Conservation (phyloP, 371 early-diverging fungal genomes). For the Mucor piriformis region DNA sequence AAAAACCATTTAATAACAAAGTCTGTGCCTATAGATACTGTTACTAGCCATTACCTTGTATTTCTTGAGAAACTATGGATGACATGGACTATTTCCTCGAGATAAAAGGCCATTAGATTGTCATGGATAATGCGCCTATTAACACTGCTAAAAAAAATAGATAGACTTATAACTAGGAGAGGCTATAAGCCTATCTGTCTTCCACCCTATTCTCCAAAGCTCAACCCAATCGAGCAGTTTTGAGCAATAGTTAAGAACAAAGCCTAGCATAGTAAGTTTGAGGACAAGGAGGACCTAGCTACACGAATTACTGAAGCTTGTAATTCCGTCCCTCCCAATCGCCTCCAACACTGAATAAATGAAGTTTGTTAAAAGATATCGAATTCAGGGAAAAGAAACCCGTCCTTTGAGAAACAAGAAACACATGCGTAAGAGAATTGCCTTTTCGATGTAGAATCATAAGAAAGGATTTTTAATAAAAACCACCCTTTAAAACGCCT, state of each 20-base stretch:
- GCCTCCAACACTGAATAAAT: too few relatives aligned
- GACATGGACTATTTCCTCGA: conserved; percentile 19
- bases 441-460: too few relatives aligned
- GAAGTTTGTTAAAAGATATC: too few relatives aligned
- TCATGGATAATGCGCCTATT: conserved; percentile 22
- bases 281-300: conserved; percentile 11
- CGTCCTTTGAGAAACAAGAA: too few relatives aligned
- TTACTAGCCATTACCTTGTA: conserved; percentile 20
- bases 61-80: conserved; percentile 28
- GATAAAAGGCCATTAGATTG: conserved; percentile 27
- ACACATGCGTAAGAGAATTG: too few relatives aligned
- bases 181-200: conserved; percentile 18
- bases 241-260: conserved; percentile 23
- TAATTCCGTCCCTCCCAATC: conserved; percentile 20
- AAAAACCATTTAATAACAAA: conserved; percentile 10
- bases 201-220: conserved; percentile 13
- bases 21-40: conserved; percentile 12
- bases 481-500: too few relatives aligned
- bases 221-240: conserved; percentile 19
- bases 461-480: too few relatives aligned
- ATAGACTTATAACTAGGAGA: conserved; percentile 20
- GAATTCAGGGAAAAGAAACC: too few relatives aligned
- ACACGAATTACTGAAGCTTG: too few relatives aligned
- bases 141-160: conserved; percentile 24
- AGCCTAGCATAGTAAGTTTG: conserved; percentile 18